phyloP scores from a whole-genome alignment of 768 basidiomycete genomes.

The Termitomyces sp. region DNA sequence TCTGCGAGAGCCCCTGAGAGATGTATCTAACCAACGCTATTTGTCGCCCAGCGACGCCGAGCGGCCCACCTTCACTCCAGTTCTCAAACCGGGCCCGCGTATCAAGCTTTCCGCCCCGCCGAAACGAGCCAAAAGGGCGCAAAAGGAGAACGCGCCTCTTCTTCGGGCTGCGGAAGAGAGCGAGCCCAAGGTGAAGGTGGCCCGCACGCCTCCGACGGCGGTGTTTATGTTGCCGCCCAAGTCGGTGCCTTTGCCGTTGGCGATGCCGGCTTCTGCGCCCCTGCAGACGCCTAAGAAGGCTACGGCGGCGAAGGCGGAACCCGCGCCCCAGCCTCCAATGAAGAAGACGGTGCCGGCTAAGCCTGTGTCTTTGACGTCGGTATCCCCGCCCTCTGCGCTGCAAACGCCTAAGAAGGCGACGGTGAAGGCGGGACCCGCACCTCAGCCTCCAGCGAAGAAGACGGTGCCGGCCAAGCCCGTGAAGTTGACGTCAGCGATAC shows the following conservation, averaged over 20 bases:
- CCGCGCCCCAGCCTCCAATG: too few relatives aligned
- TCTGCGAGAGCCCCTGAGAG: background rate
- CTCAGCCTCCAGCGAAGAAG: too few relatives aligned
- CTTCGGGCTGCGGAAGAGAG: too few relatives aligned
- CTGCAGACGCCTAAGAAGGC: background rate
- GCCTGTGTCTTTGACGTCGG: background rate
- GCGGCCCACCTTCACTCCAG: background rate
- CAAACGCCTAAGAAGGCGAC: background rate
- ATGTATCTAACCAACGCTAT: background rate
- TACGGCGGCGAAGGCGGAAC: too few relatives aligned
- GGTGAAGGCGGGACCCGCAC: too few relatives aligned
- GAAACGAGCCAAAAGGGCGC: background rate
- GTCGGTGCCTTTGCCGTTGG: background rate
- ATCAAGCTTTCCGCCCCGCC: background rate
- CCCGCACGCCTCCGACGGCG: background rate
- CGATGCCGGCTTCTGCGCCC: background rate
- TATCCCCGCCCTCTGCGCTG: background rate
- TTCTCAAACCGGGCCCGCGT: background rate
- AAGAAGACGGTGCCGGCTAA: too few relatives aligned
- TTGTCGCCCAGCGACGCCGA: background rate
- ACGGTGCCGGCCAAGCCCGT: background rate
- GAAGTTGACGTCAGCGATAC: background rate
- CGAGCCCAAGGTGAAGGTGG: background rate
- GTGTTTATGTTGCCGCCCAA: conserved; percentile 1
- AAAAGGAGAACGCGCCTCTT: background rate